Base-by-base conservation (phyloP, 2,329 filamentous ascomycete species). In the Thelonectria blattea region DNA sequence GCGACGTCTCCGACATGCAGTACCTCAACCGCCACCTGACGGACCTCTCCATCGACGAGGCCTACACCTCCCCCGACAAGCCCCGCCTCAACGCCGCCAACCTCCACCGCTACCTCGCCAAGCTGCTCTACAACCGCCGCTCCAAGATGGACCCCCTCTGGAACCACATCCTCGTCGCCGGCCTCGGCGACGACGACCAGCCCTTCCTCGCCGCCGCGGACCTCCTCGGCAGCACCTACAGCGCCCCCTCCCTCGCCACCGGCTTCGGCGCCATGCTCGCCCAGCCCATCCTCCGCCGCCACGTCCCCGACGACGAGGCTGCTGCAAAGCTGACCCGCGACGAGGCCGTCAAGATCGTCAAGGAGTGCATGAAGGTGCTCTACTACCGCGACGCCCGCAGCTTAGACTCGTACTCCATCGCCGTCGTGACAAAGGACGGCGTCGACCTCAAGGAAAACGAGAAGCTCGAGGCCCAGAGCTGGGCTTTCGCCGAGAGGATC, bases 1-100 rank as follows among this genome's bases (percentile, higher is more conserved):
- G 95, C 77, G 95, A 99, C 81, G 90, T 99, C 71, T 96, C 92
- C 66, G 95, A 99, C 83, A 98, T 99, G 95, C 95, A 99, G 83
- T 96, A 96, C 83, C 88, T 99, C 69, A 91, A 97, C 85, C 89
- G 95, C 70, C 88, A 97, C 73, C 89, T 99, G 70, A 89, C 86
- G 73, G 90, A 91, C 65, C 90, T 98, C 71, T 88, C 91, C 75
- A 92, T 96, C 77, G 85, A 90, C 76, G 93, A 98, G 83, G 90
- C 92, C 75, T 98, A 99, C 83, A 85, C 77, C 67, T 75, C 76
- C 43, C 71, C 76, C 62, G 71, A 73, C 62, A 64, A 69, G 56
- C 68, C 74, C 22, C 79, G 81, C 68, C 89, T 99, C 72, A 92
- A 91, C 76, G 95, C 95, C 58, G 91, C 91, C 77, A 97, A 97